Percentiles rank a stretch among this genome's conserved stretches.
These are phyloP conservation scores for Elaeis oleifera DNA, from an alignment of 202 grass and related monocot genomes.

Conservation along the genomic window DNA sequence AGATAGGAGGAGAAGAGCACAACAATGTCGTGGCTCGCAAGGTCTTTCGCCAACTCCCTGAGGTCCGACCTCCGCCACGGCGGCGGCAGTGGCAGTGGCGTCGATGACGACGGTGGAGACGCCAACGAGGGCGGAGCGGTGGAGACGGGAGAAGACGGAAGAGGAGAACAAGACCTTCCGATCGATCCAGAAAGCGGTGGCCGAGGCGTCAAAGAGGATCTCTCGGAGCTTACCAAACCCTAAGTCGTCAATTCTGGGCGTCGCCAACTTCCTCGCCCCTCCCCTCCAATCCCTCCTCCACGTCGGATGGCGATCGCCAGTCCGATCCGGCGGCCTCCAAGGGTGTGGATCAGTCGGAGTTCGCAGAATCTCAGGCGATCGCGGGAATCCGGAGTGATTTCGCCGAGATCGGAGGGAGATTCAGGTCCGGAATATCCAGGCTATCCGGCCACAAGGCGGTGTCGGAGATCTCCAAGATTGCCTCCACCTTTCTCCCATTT, in stretches of 20 bases:
- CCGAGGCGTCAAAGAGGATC: slow-evolving; percentile 93
- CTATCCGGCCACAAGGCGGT: slow-evolving; percentile 61
- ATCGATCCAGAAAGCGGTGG: slow-evolving; percentile 12
- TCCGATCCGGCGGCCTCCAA: slow-evolving; percentile 10
- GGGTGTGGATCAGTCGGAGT: slow-evolving; percentile 2
- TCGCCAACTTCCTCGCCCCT: slow-evolving; percentile 61
- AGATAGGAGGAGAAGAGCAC: no score
- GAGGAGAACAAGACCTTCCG: no score
- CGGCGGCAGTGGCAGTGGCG: background rate
- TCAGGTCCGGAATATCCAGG: slow-evolving; percentile 59
- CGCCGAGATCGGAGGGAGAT: slow-evolving; percentile 61
- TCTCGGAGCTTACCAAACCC: slow-evolving; percentile 78
- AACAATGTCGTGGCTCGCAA: slow-evolving; percentile 76
- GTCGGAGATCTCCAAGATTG: slow-evolving; percentile 67
- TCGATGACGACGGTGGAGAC: slow-evolving; percentile 21
- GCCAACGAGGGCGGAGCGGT: slow-evolving; percentile 17
- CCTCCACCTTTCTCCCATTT: slow-evolving; percentile 51
- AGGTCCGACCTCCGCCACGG: slow-evolving; percentile 25
- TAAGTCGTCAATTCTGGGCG: slow-evolving; percentile 81
- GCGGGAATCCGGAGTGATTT: slow-evolving; percentile 54
- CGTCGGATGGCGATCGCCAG: no score
- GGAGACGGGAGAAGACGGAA: no score
- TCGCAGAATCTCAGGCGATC: slow-evolving; percentile 27
- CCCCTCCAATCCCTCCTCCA: slow-evolving; percentile 23
- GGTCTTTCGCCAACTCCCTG: slow-evolving; percentile 63